These are phyloP conservation scores for Fraxinus cuspidata DNA, from an alignment of 257 asterid species.

Conservation along the genomic window DNA sequence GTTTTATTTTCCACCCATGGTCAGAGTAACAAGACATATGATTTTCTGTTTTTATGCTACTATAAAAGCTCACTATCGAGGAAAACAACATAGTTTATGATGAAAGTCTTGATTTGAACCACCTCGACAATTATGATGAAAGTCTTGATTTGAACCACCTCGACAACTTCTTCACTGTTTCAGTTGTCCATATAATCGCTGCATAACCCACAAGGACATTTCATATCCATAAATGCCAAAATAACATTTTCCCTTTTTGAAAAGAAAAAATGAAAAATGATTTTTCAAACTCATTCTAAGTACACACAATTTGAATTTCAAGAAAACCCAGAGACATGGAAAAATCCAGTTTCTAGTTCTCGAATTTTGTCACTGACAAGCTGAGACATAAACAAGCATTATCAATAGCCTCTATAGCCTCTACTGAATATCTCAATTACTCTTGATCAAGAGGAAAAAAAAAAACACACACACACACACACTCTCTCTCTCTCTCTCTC, in stretches of 20 bases:
- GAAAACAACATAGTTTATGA: not conserved
- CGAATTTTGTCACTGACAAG: not conserved
- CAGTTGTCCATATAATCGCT: not conserved
- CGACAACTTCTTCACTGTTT: not conserved
- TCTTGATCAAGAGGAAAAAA: not conserved
- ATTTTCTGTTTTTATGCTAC: not conserved
- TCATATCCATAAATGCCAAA: not conserved
- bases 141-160: not conserved
- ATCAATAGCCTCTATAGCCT: not conserved
- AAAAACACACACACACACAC: too few species aligned
- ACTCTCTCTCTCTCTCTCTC: too few species aligned
- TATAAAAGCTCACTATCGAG: not conserved
- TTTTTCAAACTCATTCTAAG: not conserved
- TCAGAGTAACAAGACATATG: not conserved
- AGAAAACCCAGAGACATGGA: not conserved
- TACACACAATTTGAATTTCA: not conserved
- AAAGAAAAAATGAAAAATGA: too few species aligned
- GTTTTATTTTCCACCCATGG: not conserved
- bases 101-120: not conserved
- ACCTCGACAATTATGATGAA: not conserved
- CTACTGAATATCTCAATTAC: slow-evolving; percentile 1
- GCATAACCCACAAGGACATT: not conserved
- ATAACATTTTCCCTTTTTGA: not conserved
- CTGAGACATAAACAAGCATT: not conserved
- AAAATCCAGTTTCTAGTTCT: not conserved